Evolutionary conservation across 1,284 basidiomycete species (phyloP), one percentile per base, ranked within the genome.

Genomic region (Trametes pubescens): DNA sequence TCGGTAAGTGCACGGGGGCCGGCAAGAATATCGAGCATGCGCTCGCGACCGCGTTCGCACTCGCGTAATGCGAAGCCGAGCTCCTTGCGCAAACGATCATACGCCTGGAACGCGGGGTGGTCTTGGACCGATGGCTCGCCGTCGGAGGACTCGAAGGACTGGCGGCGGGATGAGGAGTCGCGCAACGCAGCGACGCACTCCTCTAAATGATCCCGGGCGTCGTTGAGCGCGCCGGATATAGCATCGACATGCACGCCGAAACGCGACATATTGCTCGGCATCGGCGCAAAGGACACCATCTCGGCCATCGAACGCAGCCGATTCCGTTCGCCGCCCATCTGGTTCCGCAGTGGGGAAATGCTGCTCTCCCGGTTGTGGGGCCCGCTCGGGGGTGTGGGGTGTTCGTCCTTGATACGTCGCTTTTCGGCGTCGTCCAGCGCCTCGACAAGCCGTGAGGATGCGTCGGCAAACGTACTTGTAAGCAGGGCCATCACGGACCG

Each of bases 1-100:
- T 64, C 61, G 1, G 51, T 62, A 7, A 76, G 65, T 1, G 77
- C 77, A 1, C 76, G 72, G 0, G 78, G 77, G 0, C 86, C 83
- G n/a, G 78, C 73, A 5, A 91, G 74, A 60, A 89, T 75, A 51
- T 88, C 83, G 2, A 88, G 68, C 29, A 94, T 77, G 11, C 82
- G 81, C 51, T 87, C 87, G 16, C 89, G 80, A 0, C 91, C 92
- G 4, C 92, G 84, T 74, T 94, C 92, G 71, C 91, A 93, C 70
- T 93, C 91, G 11, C 91, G 79, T 18, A 93, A 76, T 0, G 90
- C 91, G 32, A 88, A 76, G 8, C 91, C 91, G 4, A 93, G 81
- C 71, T 92, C 90, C 10, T 86, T 83, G 13, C 91, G 82, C n/a
- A 93, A 78, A 0, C 86, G 79, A 59, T 93, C 91, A 72, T 91